Evolutionary conservation across 2,329 filamentous ascomycete species (phyloP), one percentile per base, ranked within the genome.

Genomic region (Cladophialophora chaetospira): DNA sequence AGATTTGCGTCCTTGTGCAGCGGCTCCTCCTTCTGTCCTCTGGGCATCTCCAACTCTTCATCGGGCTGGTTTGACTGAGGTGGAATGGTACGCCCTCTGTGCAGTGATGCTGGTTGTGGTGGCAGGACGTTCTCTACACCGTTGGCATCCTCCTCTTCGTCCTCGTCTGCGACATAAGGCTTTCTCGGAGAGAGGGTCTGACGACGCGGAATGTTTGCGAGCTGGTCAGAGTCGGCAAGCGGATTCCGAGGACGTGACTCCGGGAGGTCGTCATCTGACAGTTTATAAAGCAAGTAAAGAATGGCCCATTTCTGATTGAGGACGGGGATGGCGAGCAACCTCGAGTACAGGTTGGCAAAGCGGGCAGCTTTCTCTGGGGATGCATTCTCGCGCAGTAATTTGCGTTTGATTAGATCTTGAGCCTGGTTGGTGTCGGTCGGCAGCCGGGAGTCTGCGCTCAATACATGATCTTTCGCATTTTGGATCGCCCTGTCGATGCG

Each of bases 271-370:
- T 82, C 84, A 68, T 92, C 88, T 60, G 89, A 86, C 45, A 97
- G 82, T 66, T 90, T 86, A 71, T 94, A 88, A 38, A 99, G 82
- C 38, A 99, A 85, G 71, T 95, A 95, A 17, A 99, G 80, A 63
- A 99, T 97, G 2, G 89, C 91, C 91, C 92, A 97, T 81, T 99
- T 99, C 73, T 96, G 89, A 67, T 89, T 88, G 42, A 99, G 81
- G 4, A 97, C 92, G 0, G 92, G 92, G 63, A 97, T 85, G n/a
- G 90, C 89, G 23, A 97, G 79, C 15, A 99, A 82, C 55, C 91
- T 84, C 29, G 90, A 91, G 74, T 97, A 96, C 25, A 99, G 82
- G 69, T 96, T 95, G 21, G 91, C 88, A 73, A 97, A 96, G 60
- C 87, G 84, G 17, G 93, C 80, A 3, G 92, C 91, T 72, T 92